A percentile compares a stretch with the other conserved stretches of the same genome.
phyloP scores from a whole-genome alignment of 176 grass and related monocot genomes.

The Triticum turgidum region DNA sequence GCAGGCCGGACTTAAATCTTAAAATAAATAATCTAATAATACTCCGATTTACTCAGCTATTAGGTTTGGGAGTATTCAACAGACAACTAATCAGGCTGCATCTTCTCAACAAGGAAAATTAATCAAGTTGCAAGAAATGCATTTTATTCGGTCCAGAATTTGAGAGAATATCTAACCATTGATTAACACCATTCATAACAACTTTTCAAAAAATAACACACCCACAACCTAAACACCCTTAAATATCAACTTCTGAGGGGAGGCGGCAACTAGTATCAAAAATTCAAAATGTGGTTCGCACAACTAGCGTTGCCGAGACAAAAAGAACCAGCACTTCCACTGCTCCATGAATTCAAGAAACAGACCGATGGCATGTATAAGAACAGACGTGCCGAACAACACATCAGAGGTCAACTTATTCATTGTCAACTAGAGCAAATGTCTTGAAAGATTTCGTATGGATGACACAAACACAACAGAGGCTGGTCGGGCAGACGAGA shows the following conservation, averaged over 20 bases:
- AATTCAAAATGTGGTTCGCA: not conserved
- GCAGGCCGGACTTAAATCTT: no score
- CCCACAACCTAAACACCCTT: not conserved
- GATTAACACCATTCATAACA: not conserved
- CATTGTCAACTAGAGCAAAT: not conserved
- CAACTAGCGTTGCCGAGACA: not conserved
- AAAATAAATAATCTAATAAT: no score
- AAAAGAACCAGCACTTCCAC: not conserved
- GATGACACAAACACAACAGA: conserved; percentile 13
- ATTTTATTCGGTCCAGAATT: no score
- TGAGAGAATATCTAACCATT: not conserved
- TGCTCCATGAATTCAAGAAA: not conserved
- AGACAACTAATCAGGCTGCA: no score
- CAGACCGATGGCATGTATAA: conserved; percentile 1
- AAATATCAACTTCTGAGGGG: not conserved
- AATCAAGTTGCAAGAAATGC: no score
- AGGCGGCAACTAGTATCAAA: not conserved
- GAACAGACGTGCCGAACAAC: not conserved
- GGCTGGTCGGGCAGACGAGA: not conserved
- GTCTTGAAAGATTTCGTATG: conserved; percentile 18
- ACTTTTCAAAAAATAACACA: not conserved
- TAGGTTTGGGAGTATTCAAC: no score
- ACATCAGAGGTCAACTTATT: conserved; percentile 13
- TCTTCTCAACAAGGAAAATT: no score
- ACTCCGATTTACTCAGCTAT: no score